Percentiles rank a stretch among this genome's conserved stretches.
Evolutionary conservation across 495 filamentous ascomycete species (phyloP).

Genomic region (Bathelium albidoporum): DNA sequence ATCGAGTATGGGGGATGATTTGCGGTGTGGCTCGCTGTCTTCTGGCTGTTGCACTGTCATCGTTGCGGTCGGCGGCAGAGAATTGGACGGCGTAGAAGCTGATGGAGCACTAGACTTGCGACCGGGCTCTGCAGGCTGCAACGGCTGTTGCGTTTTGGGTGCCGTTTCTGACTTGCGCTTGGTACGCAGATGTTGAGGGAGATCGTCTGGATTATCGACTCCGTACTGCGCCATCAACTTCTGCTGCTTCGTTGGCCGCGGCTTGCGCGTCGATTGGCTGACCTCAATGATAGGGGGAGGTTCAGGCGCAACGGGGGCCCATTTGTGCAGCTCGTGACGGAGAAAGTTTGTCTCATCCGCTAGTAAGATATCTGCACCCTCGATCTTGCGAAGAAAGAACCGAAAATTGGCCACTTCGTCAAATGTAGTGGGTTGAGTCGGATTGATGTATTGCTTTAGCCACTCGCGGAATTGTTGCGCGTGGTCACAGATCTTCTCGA

Average conservation of each 20-base stretch:
- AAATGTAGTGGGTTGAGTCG: constrained; percentile 57
- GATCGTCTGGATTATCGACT: constrained; percentile 75
- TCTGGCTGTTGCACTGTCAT: not conserved
- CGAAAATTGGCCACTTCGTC: constrained; percentile 82
- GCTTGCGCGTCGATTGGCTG: constrained; percentile 91
- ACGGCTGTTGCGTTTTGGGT: not conserved
- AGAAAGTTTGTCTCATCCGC: constrained; percentile 95
- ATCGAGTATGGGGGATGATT: not conserved
- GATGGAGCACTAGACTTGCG: not conserved
- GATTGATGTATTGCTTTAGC: constrained; percentile 69
- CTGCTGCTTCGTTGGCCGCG: constrained; percentile 92
- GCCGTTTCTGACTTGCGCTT: constrained; percentile 41
- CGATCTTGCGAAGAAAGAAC: constrained; percentile 98
- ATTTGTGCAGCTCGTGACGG: constrained; percentile 89
- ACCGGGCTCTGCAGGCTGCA: constrained; percentile 3
- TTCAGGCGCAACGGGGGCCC: constrained; percentile 82
- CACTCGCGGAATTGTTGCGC: constrained; percentile 77
- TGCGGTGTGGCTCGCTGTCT: not conserved
- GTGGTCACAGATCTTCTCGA: constrained; percentile 73
- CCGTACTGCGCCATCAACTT: constrained; percentile 85
- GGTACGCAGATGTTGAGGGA: constrained; percentile 67
- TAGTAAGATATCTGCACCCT: constrained; percentile 90
- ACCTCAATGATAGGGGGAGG: constrained; percentile 72
- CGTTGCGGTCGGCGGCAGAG: not conserved
- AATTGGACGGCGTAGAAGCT: not conserved